A percentile compares a stretch with the other conserved stretches of the same genome.
Evolutionary conservation across 306 rosid species (phyloP).

Genomic region (Castanospermum australe): DNA sequence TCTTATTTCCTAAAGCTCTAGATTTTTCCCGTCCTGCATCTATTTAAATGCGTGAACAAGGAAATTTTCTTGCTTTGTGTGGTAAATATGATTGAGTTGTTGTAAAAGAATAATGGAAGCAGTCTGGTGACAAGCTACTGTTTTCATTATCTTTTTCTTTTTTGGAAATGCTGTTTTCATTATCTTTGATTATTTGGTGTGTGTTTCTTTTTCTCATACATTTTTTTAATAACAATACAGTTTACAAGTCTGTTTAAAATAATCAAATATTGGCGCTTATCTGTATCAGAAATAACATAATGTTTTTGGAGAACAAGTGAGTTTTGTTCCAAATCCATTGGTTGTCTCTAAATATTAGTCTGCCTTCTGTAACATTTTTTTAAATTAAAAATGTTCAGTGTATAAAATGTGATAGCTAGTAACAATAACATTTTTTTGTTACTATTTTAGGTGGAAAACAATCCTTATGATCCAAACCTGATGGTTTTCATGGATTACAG

Average conservation of each 20-base stretch:
- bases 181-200: not conserved
- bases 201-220: not conserved
- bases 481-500: constrained; percentile 99
- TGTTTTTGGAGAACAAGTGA: constrained; percentile 4
- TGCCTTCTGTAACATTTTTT: not conserved
- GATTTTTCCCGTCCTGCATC: constrained; percentile 9
- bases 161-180: not conserved
- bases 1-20: constrained; percentile 16
- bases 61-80: not conserved
- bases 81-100: constrained; percentile 1
- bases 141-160: constrained; percentile 1
- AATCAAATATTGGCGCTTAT: constrained; percentile 8
- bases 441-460: constrained; percentile 79
- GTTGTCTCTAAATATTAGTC: constrained; percentile 1
- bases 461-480: constrained; percentile 89
- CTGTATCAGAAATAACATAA: constrained; percentile 13
- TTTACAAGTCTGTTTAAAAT: constrained; percentile 6
- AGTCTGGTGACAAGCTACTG: not conserved
- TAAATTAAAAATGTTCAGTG: not conserved
- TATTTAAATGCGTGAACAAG: not conserved
- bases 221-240: not conserved
- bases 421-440: constrained; percentile 14
- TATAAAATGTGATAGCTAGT: not conserved
- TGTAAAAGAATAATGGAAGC: not conserved
- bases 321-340: not conserved